Conservation (phyloP, 2,329 filamentous ascomycete genomes). For the Aureobasidium melanogenum region DNA sequence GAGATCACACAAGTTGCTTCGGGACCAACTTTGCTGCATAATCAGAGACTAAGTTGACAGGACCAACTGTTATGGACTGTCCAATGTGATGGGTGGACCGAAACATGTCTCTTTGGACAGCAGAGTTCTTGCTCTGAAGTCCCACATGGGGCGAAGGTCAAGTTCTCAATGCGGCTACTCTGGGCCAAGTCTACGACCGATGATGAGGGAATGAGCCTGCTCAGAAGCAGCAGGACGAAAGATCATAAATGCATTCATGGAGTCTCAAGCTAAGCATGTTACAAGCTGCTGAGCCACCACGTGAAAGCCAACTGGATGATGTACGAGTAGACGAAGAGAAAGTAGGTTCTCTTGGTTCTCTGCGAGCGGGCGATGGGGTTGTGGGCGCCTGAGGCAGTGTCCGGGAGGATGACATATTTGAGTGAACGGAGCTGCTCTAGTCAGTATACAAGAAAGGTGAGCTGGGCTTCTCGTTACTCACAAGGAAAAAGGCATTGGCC, state of each 20-base stretch:
- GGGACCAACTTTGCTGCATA: neutral
- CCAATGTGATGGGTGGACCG: neutral
- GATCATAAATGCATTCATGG: conserved; percentile 1
- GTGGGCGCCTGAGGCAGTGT: conserved; percentile 53
- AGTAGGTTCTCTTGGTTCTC: conserved; percentile 80
- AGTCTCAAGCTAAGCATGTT: neutral
- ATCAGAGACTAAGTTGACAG: neutral
- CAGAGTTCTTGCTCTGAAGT: too few relatives aligned
- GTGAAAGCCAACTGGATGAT: conserved; percentile 90
- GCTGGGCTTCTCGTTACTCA: conserved; percentile 38
- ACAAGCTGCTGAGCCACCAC: conserved; percentile 61
- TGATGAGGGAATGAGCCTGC: neutral
- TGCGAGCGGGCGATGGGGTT: conserved; percentile 69
- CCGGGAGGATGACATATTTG: conserved; percentile 89
- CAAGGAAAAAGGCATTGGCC: conserved; percentile 91
- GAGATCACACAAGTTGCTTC: neutral
- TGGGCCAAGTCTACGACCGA: neutral
- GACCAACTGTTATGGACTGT: neutral
- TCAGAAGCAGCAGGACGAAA: neutral
- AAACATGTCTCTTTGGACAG: neutral
- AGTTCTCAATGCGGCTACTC: neutral
- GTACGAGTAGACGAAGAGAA: conserved; percentile 90
- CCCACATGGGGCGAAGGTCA: neutral
- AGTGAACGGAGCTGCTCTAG: conserved; percentile 70
- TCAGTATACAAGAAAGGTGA: neutral